phyloP scores from a whole-genome alignment of 164 flowering plant species.

The Berberis thunbergii region DNA sequence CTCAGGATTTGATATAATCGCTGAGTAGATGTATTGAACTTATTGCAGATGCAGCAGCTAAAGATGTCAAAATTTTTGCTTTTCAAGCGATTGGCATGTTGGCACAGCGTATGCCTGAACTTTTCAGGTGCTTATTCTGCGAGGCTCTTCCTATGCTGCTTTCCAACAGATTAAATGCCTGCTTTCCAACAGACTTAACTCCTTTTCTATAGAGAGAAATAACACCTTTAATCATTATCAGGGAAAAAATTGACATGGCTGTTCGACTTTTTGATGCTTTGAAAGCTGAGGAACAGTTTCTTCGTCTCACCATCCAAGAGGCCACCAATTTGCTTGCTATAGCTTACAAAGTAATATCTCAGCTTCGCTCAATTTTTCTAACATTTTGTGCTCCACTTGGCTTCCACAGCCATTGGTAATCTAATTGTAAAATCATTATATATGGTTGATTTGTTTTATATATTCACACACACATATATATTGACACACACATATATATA shows the following conservation, averaged over 20 bases:
- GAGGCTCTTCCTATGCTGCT: background rate
- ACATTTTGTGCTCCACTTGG: background rate
- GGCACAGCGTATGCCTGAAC: conserved; percentile 89
- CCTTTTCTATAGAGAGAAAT: background rate
- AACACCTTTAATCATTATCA: conserved; percentile 14
- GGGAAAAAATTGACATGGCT: conserved; percentile 87
- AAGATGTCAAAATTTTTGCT: conserved; percentile 71
- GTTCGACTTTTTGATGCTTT: conserved; percentile 83
- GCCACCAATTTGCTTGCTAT: conserved; percentile 66
- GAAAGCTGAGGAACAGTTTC: conserved; percentile 58
- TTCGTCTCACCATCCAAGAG: conserved; percentile 74
- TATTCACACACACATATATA: no score
- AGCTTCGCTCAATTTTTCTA: background rate
- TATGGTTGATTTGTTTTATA: no score
- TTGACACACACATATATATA: no score
- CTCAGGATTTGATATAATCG: no score
- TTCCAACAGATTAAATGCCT: background rate
- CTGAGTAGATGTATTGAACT: background rate
- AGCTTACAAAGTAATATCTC: conserved; percentile 68
- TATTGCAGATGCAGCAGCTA: conserved; percentile 39
- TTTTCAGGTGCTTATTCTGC: conserved; percentile 52
- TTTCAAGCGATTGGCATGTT: conserved; percentile 92
- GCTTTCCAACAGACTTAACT: background rate
- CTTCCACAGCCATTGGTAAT: background rate
- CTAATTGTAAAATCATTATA: no score